Conservation (phyloP, 2,329 filamentous ascomycete species). For the Fusarium nematophilum region DNA sequence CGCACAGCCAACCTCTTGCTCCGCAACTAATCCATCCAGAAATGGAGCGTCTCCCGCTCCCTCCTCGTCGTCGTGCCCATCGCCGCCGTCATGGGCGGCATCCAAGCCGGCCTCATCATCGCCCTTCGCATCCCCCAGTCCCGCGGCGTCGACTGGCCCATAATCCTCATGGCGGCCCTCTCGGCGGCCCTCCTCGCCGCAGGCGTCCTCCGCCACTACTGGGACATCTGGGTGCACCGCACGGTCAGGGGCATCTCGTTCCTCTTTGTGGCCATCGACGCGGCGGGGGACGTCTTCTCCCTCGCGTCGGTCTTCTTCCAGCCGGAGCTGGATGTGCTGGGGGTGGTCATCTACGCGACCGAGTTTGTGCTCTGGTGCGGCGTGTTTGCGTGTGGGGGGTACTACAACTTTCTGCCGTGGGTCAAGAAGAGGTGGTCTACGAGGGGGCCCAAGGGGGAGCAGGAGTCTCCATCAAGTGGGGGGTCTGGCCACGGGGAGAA, state of each 20-base stretch:
- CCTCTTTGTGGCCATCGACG: slow-evolving; percentile 77
- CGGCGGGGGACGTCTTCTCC: slow-evolving; percentile 74
- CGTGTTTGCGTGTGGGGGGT: slow-evolving; percentile 72
- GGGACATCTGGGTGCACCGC: slow-evolving; percentile 73
- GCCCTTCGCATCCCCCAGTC: slow-evolving; percentile 60
- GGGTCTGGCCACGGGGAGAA: neutral
- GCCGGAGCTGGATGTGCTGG: slow-evolving; percentile 66
- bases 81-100: slow-evolving; percentile 66
- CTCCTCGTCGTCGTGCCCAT: slow-evolving; percentile 62
- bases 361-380: slow-evolving; percentile 76
- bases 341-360: slow-evolving; percentile 74
- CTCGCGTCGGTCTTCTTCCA: slow-evolving; percentile 74
- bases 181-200: slow-evolving; percentile 72
- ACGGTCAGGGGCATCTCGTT: slow-evolving; percentile 79
- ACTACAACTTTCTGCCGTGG: slow-evolving; percentile 72
- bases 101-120: slow-evolving; percentile 70
- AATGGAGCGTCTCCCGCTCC: slow-evolving; percentile 64
- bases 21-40: slow-evolving; percentile 48
- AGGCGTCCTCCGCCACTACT: slow-evolving; percentile 76
- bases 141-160: slow-evolving; percentile 66
- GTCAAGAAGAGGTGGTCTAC: slow-evolving; percentile 21
- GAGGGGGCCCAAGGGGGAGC: neutral
- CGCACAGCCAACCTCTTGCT: rapidly evolving
- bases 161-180: slow-evolving; percentile 73
- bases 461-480: neutral